A percentile compares a stretch with the other conserved stretches of the same genome.
Evolutionary conservation across 306 rosid genomes (phyloP).

Genomic region (Lithocarpus polystachyus): DNA sequence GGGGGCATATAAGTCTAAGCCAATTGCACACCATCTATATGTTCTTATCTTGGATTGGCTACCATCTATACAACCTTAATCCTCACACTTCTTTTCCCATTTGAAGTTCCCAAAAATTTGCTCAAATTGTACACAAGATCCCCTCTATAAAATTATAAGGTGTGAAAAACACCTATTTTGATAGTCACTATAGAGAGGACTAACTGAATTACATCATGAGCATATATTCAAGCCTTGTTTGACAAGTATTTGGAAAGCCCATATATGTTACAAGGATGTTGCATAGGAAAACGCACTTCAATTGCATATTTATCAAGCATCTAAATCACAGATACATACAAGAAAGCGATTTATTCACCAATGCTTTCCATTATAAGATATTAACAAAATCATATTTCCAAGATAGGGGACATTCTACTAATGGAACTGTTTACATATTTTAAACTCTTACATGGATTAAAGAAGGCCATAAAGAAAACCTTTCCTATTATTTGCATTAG

Average conservation of each 20-base stretch:
- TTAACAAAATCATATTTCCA: too few relatives aligned
- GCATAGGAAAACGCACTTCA: neutral
- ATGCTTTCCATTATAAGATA: too few relatives aligned
- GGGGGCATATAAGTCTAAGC: neutral
- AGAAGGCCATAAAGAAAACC: neutral
- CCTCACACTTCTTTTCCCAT: neutral
- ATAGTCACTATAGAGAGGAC: neutral
- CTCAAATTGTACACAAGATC: neutral
- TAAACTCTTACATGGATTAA: neutral
- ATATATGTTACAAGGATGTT: neutral
- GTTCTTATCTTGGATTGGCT: neutral
- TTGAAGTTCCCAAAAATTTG: neutral
- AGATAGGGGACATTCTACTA: neutral
- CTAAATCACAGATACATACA: neutral
- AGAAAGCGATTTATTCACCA: too few relatives aligned
- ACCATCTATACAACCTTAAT: neutral
- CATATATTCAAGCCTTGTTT: neutral
- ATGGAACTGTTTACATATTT: neutral
- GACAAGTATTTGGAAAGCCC: neutral
- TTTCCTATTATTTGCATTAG: neutral
- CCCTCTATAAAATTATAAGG: neutral
- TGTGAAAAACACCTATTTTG: too few relatives aligned
- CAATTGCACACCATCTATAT: neutral
- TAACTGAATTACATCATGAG: neutral
- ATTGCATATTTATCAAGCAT: neutral